Evolutionary conservation across 2,329 filamentous ascomycete genomes (phyloP), one percentile per base, ranked within the genome.

Genomic region (Teratosphaeria zuluensis): DNA sequence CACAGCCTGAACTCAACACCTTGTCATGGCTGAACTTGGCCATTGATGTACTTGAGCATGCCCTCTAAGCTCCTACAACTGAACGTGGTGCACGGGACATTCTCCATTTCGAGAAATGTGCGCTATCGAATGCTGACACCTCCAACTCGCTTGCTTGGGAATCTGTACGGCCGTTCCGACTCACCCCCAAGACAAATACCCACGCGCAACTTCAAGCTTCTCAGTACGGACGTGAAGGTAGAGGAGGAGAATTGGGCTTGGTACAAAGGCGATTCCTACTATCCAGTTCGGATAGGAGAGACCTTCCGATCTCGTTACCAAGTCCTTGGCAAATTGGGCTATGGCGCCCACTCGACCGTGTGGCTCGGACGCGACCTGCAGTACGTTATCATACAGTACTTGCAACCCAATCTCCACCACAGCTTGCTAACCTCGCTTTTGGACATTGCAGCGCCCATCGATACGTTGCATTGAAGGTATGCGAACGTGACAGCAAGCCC

Each of bases 241-340:
- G 42, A 48, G 16, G 42, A 48, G 42, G 16, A 48, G 42, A 48
- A n/a, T n/a, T 48, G 42, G 42, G 42, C 42, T 48, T 48, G 42
- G 42, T 48, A 48, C 42, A 48, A n/a, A 7, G n/a, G 42, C 42
- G 42, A 48, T n/a, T 48, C 42, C n/a, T 74, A 68, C 53, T 74
- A 73, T 61, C 71, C 72, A 1, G 67, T 74, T 54, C 57, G 54
- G 2, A 70, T 74, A 2, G 72, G 73, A 11, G 59, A 74, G 33
- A 57, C 72, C 0, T 59, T 74, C 55, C 24, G 67, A 5, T 52
- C 28, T 46, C 12, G 58, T 28, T 57, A 60, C 24, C 58, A 60
- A 46, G 33, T 57, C 42, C 32, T 53, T 32, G 31, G 51, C 8
- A 60, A 60, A 42, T 38, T 60, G 14, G 58, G 58, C 19, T 60